Evolutionary conservation across 208 protist genomes (phyloP).

Genomic region (Tetramitus jugosus): DNA sequence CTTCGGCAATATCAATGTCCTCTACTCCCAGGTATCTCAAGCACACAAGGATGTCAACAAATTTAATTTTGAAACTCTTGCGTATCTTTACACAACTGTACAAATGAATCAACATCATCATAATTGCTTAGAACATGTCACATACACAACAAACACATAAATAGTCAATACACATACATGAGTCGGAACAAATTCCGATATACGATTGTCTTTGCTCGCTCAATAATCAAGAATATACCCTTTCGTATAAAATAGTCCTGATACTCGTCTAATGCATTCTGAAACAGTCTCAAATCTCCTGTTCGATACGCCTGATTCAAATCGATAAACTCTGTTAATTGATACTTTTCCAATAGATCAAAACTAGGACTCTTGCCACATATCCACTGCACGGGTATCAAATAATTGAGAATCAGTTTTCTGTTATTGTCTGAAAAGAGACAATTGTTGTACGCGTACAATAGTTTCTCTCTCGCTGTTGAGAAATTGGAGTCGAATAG

Average conservation of each 20-base stretch:
- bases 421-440: neutral
- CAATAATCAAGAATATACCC: constrained; percentile 10
- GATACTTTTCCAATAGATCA: neutral
- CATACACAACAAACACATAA: too few species aligned
- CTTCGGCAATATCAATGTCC: neutral
- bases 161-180: neutral
- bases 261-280: neutral
- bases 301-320: neutral
- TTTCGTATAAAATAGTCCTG: neutral
- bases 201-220: neutral
- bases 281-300: neutral
- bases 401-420: constrained; percentile 10
- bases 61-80: neutral
- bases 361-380: neutral
- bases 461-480: neutral
- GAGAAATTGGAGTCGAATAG: neutral
- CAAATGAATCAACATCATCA: neutral
- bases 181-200: constrained; percentile 12
- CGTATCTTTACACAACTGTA: neutral
- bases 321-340: neutral
- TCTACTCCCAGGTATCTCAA: neutral
- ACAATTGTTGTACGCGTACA: neutral
- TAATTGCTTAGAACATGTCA: too few species aligned
- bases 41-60: neutral
- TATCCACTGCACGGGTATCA: neutral